phyloP scores from a whole-genome alignment of 352 stramenopile species.

The Pythium insidiosum region DNA sequence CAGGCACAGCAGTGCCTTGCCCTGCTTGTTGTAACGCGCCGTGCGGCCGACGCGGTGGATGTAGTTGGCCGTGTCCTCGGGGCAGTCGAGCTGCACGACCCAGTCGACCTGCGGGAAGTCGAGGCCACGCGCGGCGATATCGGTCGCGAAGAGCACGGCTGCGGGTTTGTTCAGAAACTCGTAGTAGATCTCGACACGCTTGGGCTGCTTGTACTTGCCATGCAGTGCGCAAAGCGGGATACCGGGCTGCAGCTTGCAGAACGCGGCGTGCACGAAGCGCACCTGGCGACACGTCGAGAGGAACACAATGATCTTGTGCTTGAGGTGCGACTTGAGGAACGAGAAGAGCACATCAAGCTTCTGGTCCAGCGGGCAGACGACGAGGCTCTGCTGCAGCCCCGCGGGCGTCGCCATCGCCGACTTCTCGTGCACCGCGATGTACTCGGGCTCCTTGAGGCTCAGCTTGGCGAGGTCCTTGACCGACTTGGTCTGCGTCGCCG shows the following conservation, averaged over 20 bases:
- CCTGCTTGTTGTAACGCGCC: constrained; percentile 92
- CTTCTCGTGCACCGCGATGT: constrained; percentile 95
- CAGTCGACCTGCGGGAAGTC: constrained; percentile 99
- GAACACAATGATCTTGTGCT: constrained; percentile 98
- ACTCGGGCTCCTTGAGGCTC: constrained; percentile 94
- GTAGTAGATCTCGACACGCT: constrained; percentile 98
- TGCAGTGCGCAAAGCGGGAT: constrained; percentile 96
- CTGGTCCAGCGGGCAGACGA: constrained; percentile 91
- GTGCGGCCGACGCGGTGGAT: constrained; percentile 98
- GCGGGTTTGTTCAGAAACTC: constrained; percentile 94
- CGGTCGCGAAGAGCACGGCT: constrained; percentile 97
- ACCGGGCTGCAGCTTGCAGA: constrained; percentile 96
- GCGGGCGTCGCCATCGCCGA: constrained; percentile 88
- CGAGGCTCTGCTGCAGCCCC: constrained; percentile 91
- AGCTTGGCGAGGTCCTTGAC: constrained; percentile 96
- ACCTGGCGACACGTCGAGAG: constrained; percentile 96
- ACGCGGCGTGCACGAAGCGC: constrained; percentile 92
- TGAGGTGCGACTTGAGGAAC: constrained; percentile 98
- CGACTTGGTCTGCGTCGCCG: constrained; percentile 95
- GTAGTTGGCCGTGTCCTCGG: constrained; percentile 97
- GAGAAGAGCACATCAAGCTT: constrained; percentile 98
- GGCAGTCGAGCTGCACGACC: constrained; percentile 97
- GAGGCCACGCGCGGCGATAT: constrained; percentile 96
- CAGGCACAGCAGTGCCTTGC: constrained; percentile 91
- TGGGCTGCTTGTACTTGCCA: constrained; percentile 98